phyloP scores from a whole-genome alignment of 75 land plant genomes.

The Cunninghamia lanceolata region DNA sequence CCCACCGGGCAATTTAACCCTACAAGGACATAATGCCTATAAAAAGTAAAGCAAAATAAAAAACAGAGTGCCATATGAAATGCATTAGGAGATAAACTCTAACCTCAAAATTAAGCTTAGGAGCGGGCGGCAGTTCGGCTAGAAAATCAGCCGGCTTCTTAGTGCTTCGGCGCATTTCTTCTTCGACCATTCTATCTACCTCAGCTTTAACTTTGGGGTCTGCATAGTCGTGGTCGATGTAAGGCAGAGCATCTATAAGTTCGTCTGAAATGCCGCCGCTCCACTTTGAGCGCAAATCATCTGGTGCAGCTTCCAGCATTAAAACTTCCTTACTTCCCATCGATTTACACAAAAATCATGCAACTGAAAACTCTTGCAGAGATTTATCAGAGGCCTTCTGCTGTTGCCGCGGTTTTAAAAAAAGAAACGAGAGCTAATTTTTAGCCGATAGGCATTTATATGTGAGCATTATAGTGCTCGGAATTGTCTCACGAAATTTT shows the following conservation, averaged over 20 bases:
- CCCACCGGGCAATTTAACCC: no score
- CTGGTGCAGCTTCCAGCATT: slow-evolving; percentile 80
- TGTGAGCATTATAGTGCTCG: no score
- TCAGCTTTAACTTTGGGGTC: slow-evolving; percentile 75
- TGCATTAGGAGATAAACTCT: background rate
- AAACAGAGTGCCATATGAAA: background rate
- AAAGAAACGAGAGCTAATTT: no score
- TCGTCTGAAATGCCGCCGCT: slow-evolving; percentile 17
- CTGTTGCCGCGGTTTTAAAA: no score
- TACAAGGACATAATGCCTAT: no score
- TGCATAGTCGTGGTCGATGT: slow-evolving; percentile 91
- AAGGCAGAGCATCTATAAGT: slow-evolving; percentile 85
- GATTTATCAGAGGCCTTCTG: background rate
- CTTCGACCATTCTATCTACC: slow-evolving; percentile 83
- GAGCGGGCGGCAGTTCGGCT: slow-evolving; percentile 62
- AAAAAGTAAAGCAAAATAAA: background rate
- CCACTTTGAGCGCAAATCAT: slow-evolving; percentile 2
- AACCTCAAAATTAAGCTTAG: slow-evolving; percentile 53
- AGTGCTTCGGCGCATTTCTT: slow-evolving; percentile 80
- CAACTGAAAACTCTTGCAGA: background rate
- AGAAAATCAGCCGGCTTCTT: slow-evolving; percentile 88
- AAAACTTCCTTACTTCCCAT: slow-evolving; percentile 41
- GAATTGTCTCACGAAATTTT: no score
- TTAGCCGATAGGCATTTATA: no score
- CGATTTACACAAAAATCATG: no score